These are phyloP conservation scores for Pseudocercospora eumusae DNA, from an alignment of 2,329 filamentous ascomycete genomes.

Conservation along the genomic window DNA sequence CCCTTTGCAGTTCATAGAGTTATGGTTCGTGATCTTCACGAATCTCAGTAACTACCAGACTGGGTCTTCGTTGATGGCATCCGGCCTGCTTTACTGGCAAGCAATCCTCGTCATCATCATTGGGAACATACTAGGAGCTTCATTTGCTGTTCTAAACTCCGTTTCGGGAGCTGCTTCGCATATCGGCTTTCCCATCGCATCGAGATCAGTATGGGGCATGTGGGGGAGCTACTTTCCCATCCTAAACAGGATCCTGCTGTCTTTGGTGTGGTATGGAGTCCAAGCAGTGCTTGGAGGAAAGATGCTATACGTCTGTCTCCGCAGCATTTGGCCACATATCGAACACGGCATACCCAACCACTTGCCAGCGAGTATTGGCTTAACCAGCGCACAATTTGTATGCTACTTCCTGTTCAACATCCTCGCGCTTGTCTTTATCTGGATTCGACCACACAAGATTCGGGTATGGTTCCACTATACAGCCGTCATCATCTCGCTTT, in stretches of 20 bases:
- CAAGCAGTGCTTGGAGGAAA: conserved; percentile 8
- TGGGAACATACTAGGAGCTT: neutral
- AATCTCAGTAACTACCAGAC: conserved; percentile 8
- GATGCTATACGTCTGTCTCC: conserved; percentile 5
- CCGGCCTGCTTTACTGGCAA: conserved; percentile 5
- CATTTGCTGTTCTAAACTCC: conserved; percentile 3
- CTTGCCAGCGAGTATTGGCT: neutral
- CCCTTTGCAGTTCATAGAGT: neutral
- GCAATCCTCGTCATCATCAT: conserved; percentile 6
- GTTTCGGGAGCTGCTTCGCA: conserved; percentile 2
- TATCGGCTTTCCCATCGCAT: conserved; percentile 4
- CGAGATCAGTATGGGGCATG: neutral
- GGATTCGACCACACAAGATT: conserved; percentile 7
- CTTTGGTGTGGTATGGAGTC: conserved; percentile 6
- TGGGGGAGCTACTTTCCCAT: conserved; percentile 9
- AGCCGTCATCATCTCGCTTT: neutral
- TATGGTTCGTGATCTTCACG: conserved; percentile 5
- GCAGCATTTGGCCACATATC: conserved; percentile 4
- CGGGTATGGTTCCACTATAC: conserved; percentile 9
- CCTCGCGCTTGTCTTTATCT: conserved; percentile 1
- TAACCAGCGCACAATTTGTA: conserved; percentile 7
- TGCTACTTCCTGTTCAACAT: conserved; percentile 10
- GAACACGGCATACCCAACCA: conserved; percentile 4
- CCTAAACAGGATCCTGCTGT: conserved; percentile 4
- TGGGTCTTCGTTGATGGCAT: conserved; percentile 8